Evolutionary conservation across 108 stramenopile genomes (phyloP).

Genomic region (Pseudonitzschia multistriata): DNA sequence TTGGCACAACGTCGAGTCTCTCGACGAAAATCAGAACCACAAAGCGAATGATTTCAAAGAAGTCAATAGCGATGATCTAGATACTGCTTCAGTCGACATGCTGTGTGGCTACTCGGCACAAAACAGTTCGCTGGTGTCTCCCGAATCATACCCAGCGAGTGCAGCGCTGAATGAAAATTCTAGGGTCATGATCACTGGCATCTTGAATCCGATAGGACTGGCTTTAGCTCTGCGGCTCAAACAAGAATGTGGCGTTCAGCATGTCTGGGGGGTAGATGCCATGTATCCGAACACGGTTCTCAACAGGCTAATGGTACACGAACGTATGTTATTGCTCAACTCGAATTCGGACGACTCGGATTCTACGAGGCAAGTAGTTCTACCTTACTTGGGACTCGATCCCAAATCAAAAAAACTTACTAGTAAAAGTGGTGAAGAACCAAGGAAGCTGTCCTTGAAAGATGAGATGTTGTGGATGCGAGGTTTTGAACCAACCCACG

Average conservation of each 20-base stretch:
- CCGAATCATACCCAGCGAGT: constrained; percentile 22
- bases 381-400: constrained; percentile 66
- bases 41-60: neutral
- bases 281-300: constrained; percentile 69
- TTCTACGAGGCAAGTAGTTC: constrained; percentile 32
- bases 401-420: constrained; percentile 19
- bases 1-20: neutral
- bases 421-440: neutral
- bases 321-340: constrained; percentile 47
- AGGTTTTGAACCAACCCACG: constrained; percentile 63
- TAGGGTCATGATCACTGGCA: constrained; percentile 70
- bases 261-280: constrained; percentile 61
- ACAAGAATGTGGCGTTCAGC: constrained; percentile 60
- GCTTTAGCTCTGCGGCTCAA: constrained; percentile 56
- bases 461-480: constrained; percentile 31
- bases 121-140: constrained; percentile 18
- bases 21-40: neutral
- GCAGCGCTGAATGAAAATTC: constrained; percentile 34
- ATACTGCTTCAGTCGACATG: constrained; percentile 18
- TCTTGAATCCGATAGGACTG: constrained; percentile 66
- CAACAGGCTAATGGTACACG: constrained; percentile 49
- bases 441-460: constrained; percentile 2
- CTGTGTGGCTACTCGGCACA: constrained; percentile 44
- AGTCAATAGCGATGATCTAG: neutral
- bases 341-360: constrained; percentile 43